phyloP scores from a whole-genome alignment of 306 rosid genomes.

The Vigna nakashimae region DNA sequence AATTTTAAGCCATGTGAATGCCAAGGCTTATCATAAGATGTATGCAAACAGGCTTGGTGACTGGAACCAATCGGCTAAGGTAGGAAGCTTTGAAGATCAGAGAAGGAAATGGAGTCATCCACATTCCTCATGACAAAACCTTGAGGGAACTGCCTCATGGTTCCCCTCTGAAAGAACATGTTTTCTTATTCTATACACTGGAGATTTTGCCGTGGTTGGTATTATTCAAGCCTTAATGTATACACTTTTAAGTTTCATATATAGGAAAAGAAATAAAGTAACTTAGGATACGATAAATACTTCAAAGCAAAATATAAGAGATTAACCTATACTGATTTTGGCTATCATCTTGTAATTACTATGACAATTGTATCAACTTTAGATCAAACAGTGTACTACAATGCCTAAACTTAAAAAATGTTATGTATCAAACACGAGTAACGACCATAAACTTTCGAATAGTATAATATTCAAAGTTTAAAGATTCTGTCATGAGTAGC shows the following conservation, averaged over 20 bases:
- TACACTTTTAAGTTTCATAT: slow-evolving; percentile 27
- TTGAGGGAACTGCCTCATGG: slow-evolving; percentile 20
- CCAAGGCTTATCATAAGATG: slow-evolving; percentile 48
- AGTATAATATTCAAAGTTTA: too few species aligned
- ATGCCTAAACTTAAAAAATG: neutral
- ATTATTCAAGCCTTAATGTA: slow-evolving; percentile 35
- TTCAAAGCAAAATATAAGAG: slow-evolving; percentile 1
- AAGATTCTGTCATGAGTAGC: too few species aligned
- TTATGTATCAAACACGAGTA: neutral
- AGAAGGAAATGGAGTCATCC: slow-evolving; percentile 63
- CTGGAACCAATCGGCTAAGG: slow-evolving; percentile 64
- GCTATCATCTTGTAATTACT: neutral
- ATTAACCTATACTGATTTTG: slow-evolving; percentile 12
- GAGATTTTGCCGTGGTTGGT: slow-evolving; percentile 34
- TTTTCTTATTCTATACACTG: slow-evolving; percentile 15
- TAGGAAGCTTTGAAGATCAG: slow-evolving; percentile 78
- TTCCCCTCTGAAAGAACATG: slow-evolving; percentile 20
- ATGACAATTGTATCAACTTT: neutral
- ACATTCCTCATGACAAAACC: slow-evolving; percentile 29
- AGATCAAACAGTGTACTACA: neutral
- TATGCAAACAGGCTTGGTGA: slow-evolving; percentile 66
- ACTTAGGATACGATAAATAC: slow-evolving; percentile 22
- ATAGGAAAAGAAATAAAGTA: slow-evolving; percentile 10
- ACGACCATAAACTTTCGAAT: neutral
- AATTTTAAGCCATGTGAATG: slow-evolving; percentile 60